Evolutionary conservation across 805 yeast species (phyloP).

Genomic region (Barnettozyma botsteinii): DNA sequence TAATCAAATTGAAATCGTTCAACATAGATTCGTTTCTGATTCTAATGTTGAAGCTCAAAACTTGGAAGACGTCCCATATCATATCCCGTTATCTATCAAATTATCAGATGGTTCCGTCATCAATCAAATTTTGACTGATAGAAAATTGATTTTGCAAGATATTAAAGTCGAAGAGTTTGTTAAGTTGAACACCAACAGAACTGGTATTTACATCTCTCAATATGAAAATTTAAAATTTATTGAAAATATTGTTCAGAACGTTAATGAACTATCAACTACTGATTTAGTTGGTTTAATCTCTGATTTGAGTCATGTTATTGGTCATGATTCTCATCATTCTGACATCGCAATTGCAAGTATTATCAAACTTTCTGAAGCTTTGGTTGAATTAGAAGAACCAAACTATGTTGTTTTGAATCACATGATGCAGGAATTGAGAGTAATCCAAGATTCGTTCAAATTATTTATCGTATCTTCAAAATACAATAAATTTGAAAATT

Average conservation of each 20-base stretch:
- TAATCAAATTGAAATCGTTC: conserved; percentile 31
- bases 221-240: conserved; percentile 33
- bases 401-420: conserved; percentile 25
- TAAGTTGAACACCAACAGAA: conserved; percentile 37
- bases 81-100: conserved; percentile 50
- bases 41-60: conserved; percentile 25
- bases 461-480: conserved; percentile 7
- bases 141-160: conserved; percentile 25
- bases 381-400: conserved; percentile 8
- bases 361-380: conserved; percentile 21
- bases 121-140: conserved; percentile 40
- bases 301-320: conserved; percentile 30
- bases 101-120: conserved; percentile 30
- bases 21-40: conserved; percentile 31
- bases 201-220: conserved; percentile 44
- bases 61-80: conserved; percentile 54
- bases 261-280: conserved; percentile 19
- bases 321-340: conserved; percentile 24
- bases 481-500: conserved; percentile 8
- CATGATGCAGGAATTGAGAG: conserved; percentile 25
- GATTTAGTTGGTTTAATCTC: conserved; percentile 30
- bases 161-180: conserved; percentile 28
- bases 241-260: conserved; percentile 21
- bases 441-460: conserved; percentile 18
- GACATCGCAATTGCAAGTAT: conserved; percentile 26